Percentiles rank a stretch among this genome's conserved stretches.
Evolutionary conservation across 1,284 basidiomycete species (phyloP).

Genomic region (Cutaneotrichosporon cutaneum): DNA sequence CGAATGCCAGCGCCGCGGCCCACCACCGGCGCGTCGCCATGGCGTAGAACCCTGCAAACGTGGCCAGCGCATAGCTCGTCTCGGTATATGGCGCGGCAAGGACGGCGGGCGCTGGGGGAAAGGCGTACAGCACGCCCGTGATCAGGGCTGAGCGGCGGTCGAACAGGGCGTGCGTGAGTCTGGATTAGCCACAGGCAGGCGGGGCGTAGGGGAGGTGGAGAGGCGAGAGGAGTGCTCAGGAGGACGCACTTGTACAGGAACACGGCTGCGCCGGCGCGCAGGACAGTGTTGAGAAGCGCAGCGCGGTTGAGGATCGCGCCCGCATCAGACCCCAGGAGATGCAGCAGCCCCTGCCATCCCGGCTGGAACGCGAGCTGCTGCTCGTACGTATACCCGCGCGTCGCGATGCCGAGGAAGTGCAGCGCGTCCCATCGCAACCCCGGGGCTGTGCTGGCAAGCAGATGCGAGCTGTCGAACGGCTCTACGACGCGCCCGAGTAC

Average conservation of each 20-base stretch:
- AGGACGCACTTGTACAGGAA: slow-evolving; percentile 62
- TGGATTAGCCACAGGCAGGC: no score
- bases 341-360: slow-evolving; percentile 63
- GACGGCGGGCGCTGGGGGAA: slow-evolving; percentile 77
- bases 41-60: slow-evolving; percentile 64
- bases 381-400: slow-evolving; percentile 67
- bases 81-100: slow-evolving; percentile 76
- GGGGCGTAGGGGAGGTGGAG: neutral
- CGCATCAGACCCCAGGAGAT: slow-evolving; percentile 22
- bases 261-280: slow-evolving; percentile 52
- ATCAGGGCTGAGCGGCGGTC: slow-evolving; percentile 61
- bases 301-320: slow-evolving; percentile 38
- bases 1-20: slow-evolving; percentile 61
- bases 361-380: slow-evolving; percentile 87
- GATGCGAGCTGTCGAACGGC: slow-evolving; percentile 43
- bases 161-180: slow-evolving; percentile 19
- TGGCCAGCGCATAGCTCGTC: slow-evolving; percentile 76
- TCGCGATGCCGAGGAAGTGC: slow-evolving; percentile 71
- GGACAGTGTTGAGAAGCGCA: slow-evolving; percentile 30
- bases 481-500: slow-evolving; percentile 18
- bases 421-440: slow-evolving; percentile 84
- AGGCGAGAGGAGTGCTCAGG: neutral
- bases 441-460: slow-evolving; percentile 19
- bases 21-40: slow-evolving; percentile 55
- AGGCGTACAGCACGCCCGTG: slow-evolving; percentile 66